These are phyloP conservation scores for Trichoderma cornu-damae DNA, from an alignment of 2,329 filamentous ascomycete genomes.

Conservation along the genomic window DNA sequence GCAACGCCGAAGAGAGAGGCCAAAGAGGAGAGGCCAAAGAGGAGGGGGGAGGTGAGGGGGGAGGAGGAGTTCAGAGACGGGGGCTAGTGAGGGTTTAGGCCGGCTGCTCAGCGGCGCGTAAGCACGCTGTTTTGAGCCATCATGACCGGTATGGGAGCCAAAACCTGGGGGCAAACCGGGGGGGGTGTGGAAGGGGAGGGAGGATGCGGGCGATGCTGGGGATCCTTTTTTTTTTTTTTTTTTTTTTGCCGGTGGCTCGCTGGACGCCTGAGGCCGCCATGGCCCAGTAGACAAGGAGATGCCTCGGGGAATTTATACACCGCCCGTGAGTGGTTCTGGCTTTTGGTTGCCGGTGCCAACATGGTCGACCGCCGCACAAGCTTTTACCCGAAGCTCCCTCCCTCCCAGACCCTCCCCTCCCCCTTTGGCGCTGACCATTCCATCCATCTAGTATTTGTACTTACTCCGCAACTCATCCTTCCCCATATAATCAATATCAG, in stretches of 20 bases:
- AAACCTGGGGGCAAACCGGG: constrained; percentile 10
- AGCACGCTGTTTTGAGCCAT: constrained; percentile 2
- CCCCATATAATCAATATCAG: not conserved
- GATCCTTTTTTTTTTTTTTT: not conserved
- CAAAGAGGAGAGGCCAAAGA: not conserved
- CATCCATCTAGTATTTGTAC: too few relatives aligned
- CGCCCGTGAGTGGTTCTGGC: not conserved
- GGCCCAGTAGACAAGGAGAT: constrained; percentile 3
- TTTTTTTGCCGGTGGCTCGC: not conserved
- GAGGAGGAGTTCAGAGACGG: too few relatives aligned
- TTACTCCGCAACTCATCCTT: not conserved
- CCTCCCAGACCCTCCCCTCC: not conserved
- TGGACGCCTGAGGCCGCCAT: not conserved
- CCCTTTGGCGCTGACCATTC: not conserved
- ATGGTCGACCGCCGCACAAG: not conserved
- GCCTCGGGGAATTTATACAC: constrained; percentile 9
- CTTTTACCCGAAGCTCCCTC: not conserved
- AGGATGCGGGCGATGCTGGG: not conserved
- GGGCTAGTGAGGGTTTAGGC: not conserved
- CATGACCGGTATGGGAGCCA: not conserved
- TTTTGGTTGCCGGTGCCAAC: not conserved
- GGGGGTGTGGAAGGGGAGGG: not conserved
- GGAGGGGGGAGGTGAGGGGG: too few relatives aligned
- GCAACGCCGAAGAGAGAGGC: not conserved
- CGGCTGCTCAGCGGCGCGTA: not conserved